Evolutionary conservation across 176 grass and related monocot species (phyloP).

Genomic region (Bonia amplexicaulis): DNA sequence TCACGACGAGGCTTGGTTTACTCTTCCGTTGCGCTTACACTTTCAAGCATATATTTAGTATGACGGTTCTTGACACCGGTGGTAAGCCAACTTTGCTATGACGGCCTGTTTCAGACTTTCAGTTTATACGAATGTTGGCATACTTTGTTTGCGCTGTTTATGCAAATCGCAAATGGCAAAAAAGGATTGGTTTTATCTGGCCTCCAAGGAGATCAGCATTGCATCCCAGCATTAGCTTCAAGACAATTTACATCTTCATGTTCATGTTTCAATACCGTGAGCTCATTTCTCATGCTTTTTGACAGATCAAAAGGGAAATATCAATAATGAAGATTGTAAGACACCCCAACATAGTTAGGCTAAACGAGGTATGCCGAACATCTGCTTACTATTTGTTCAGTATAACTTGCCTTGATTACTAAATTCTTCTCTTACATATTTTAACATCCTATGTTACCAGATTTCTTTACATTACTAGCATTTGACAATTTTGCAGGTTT

Average conservation of each 20-base stretch:
- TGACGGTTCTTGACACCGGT: not conserved
- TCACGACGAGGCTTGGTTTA: not conserved
- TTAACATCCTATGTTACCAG: not conserved
- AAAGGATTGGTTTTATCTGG: not conserved
- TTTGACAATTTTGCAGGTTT: conserved; percentile 55
- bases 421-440: not conserved
- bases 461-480: not conserved
- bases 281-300: conserved; percentile 5
- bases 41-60: not conserved
- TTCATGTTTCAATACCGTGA: not conserved
- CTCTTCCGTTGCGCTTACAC: not conserved
- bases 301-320: conserved; percentile 96
- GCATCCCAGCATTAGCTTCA: not conserved
- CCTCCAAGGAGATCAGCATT: not conserved
- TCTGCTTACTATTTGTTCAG: not conserved
- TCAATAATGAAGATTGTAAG: conserved; percentile 98
- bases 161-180: not conserved
- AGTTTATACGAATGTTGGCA: not conserved
- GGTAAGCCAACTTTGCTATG: not conserved
- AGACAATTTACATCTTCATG: not conserved
- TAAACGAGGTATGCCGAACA: conserved; percentile 62
- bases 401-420: not conserved
- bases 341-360: conserved; percentile 76
- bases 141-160: not conserved
- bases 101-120: not conserved